These are phyloP conservation scores for Rhodamnia argentea DNA, from an alignment of 345 rosid genomes.

Conservation along the genomic window DNA sequence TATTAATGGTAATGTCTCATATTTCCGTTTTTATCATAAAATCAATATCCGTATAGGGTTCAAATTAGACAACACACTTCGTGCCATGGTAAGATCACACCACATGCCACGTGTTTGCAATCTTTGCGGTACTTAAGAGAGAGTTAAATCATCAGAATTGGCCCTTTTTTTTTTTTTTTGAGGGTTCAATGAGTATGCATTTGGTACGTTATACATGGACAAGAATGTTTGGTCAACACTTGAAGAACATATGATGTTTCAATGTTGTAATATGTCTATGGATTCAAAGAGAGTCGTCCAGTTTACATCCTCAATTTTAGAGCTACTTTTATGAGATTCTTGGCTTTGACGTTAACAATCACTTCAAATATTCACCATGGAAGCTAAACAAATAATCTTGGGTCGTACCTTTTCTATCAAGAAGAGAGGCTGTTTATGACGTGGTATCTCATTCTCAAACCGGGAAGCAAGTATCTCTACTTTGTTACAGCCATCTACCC, in stretches of 20 bases:
- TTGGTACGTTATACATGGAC: background rate
- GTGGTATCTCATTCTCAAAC: too few relatives aligned
- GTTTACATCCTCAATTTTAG: background rate
- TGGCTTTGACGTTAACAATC: background rate
- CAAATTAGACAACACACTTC: background rate
- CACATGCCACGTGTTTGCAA: background rate
- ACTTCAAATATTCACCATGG: background rate
- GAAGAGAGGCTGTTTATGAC: too few relatives aligned
- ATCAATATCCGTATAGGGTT: accelerated
- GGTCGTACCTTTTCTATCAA: too few relatives aligned
- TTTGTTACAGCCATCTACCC: too few relatives aligned
- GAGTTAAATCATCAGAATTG: background rate
- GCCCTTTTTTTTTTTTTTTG: background rate
- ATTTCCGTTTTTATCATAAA: background rate
- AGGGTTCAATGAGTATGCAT: background rate
- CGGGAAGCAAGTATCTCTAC: too few relatives aligned
- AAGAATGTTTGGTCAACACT: background rate
- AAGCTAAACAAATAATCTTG: background rate
- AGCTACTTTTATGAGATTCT: background rate
- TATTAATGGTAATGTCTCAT: background rate
- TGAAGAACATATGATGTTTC: background rate
- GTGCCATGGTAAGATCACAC: background rate
- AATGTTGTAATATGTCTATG: accelerated
- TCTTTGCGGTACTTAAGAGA: background rate
- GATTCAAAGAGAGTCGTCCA: background rate